Conservation (phyloP, 169 alveolate genomes). For the Gregarina niphandrodes region DNA sequence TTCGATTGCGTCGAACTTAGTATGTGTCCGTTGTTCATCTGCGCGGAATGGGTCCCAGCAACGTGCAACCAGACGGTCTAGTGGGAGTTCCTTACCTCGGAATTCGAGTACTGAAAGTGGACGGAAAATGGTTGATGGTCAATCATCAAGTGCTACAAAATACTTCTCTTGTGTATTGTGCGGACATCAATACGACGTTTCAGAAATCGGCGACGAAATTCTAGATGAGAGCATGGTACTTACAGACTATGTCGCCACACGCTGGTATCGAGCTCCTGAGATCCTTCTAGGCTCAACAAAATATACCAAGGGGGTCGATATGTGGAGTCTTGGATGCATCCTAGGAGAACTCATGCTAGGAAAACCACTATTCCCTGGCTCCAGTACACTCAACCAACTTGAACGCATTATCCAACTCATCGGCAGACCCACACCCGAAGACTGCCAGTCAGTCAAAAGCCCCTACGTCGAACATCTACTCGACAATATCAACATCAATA, state of each 20-base stretch:
- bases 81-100: not conserved
- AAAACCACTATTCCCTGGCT: conserved; percentile 88
- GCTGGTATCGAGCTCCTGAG: conserved; percentile 84
- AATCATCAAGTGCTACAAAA: no score
- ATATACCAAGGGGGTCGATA: conserved; percentile 94
- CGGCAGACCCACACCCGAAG: conserved; percentile 64
- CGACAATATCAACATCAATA: not conserved
- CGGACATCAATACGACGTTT: no score
- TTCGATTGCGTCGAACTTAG: not conserved
- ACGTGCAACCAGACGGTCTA: not conserved
- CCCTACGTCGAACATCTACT: conserved; percentile 35
- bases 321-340: conserved; percentile 98
- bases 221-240: conserved; percentile 23
- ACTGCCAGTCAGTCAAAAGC: conserved; percentile 48
- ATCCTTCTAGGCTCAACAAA: conserved; percentile 63
- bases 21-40: not conserved
- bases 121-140: no score
- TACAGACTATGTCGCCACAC: conserved; percentile 47
- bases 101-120: no score
- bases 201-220: not conserved
- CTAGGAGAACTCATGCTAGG: conserved; percentile 81
- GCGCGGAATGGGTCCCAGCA: not conserved
- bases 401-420: conserved; percentile 67
- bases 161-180: no score
- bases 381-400: conserved; percentile 85